Evolutionary conservation across 2,329 filamentous ascomycete species (phyloP), one percentile per base, ranked within the genome.

Genomic region (Hymenoscyphus albidus): DNA sequence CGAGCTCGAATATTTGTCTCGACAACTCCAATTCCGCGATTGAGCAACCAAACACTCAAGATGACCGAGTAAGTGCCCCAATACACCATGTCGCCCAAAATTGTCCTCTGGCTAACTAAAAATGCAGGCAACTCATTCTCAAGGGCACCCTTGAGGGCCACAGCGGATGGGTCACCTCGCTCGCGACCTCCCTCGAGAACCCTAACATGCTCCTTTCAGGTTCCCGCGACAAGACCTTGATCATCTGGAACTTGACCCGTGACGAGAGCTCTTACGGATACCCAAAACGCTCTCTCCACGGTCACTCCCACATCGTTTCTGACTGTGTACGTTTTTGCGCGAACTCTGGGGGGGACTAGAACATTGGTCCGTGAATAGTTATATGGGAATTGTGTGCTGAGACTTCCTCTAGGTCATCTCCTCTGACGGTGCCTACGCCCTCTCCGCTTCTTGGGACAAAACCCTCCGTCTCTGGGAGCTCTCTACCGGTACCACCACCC

Each of bases 241-340:
- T 99, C 85, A 96, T 99, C 88, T 99, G 95, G 95, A 97, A 97
- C 88, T 88, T 99, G 78, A 98, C 95, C 82, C 94, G 95, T 83
- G 93, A 98, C 82, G 95, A 98, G 85, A 88, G 89, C 80, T 90
- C 92, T 80, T 99, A 98, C 87, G 95, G 95, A 77, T 97, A 97
- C 88, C 95, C 95, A 79, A 98, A 99, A 89, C 90, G 95, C 84
- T 96, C 92, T 79, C 93, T 99, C 75, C 90, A 96, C 85, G 95
- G 95, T 78, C 95, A 99, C 88, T 97, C 93, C 72, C 95, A 99
- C 90, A 99, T 99, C 81, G 93, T 99, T 80, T 98, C 95, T 81
- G 95, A 99, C 90, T 98, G 95, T 85, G 95, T 96, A 95, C 77
- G 92, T 91, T 78, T 70, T 66, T 68, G 57, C 54, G 38, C 67